Evolutionary conservation across 1,284 basidiomycete genomes (phyloP).

Genomic region (Apiotrichum veenhuisii): DNA sequence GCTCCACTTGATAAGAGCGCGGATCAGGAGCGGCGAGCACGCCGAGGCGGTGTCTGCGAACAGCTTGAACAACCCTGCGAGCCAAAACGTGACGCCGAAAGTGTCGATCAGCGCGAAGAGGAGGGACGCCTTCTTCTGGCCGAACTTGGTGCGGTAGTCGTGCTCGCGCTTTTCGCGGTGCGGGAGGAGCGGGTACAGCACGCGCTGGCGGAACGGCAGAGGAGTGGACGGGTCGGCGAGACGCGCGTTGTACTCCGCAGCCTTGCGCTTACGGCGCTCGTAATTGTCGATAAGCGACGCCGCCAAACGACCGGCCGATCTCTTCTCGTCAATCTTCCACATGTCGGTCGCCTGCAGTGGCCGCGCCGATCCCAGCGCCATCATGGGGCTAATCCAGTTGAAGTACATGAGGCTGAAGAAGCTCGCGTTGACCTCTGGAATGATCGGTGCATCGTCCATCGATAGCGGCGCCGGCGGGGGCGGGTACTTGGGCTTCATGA

Average conservation of each 20-base stretch:
- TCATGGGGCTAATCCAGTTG: conserved; percentile 70
- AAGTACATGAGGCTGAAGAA: conserved; percentile 58
- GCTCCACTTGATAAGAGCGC: conserved; percentile 73
- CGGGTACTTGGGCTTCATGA: conserved; percentile 43
- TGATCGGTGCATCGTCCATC: conserved; percentile 57
- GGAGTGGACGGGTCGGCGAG: conserved; percentile 51
- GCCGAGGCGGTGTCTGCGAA: conserved; percentile 67
- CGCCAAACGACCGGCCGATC: conserved; percentile 61
- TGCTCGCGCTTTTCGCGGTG: conserved; percentile 36
- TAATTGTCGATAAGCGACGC: conserved; percentile 64
- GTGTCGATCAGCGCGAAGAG: conserved; percentile 73
- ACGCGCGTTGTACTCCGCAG: conserved; percentile 65
- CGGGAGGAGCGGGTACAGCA: conserved; percentile 29
- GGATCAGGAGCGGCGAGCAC: conserved; percentile 73
- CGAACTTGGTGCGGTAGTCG: conserved; percentile 52
- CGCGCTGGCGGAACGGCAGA: conserved; percentile 30
- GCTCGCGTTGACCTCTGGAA: conserved; percentile 57
- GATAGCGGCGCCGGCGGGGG: conserved; percentile 55
- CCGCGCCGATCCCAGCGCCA: conserved; percentile 59
- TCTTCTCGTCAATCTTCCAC: conserved; percentile 64
- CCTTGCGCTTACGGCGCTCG: conserved; percentile 58
- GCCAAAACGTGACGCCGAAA: conserved; percentile 78
- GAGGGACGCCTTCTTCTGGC: conserved; percentile 66
- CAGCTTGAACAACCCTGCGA: conserved; percentile 70
- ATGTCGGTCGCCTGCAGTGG: conserved; percentile 78